Base-by-base conservation (phyloP, 2,329 filamentous ascomycete genomes). In the Sordariomycetes sp. region DNA sequence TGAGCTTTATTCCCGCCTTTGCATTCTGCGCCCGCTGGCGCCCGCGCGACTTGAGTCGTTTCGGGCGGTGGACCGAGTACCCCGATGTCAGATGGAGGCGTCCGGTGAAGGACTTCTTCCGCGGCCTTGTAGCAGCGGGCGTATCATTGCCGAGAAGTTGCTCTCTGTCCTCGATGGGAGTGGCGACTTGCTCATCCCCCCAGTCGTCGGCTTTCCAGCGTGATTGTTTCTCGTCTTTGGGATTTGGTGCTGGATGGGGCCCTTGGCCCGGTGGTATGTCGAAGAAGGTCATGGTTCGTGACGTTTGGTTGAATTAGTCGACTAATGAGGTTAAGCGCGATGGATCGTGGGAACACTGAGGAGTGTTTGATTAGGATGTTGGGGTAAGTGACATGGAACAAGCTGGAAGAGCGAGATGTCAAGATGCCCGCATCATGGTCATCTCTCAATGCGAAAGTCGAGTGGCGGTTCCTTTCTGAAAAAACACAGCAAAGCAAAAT, bases 1-100 rank as follows among this genome's bases (percentile, higher is more conserved):
- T 82, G 22, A 90, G 67, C 61, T 75, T 84, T 64, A 88, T 87
- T 13, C 83, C 83, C 10, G 79, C 80, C 68, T 78, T 76, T 58
- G 76, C 74, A 66, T 84, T 81, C 65, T 84, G 75, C 24, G 76
- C 75, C 63, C 80, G 81, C 64, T 86, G 82, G 56, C 82, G 75
- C 34, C 78, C 76, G 57, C 77, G 77, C 3, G 84, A 87, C 65
- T 77, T 84, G 24, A 78, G 66, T 10, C 78, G 72, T 52, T 67
- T 69, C 34, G 76, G 64, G 57, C 69, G 76, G 32, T 71, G 68
- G 2, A 68, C 64, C 1, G 76, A 74, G 28, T 68, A 62, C 55
- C 72, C 65, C 4, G 69, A 68, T 22, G 62, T 24, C 10, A 50
- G 3, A 22, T 56, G 45, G 24, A 50, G 7, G 36, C 34, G 50